Conservation (phyloP, 352 stramenopile species). For the Globisporangium cylindrosporum region DNA sequence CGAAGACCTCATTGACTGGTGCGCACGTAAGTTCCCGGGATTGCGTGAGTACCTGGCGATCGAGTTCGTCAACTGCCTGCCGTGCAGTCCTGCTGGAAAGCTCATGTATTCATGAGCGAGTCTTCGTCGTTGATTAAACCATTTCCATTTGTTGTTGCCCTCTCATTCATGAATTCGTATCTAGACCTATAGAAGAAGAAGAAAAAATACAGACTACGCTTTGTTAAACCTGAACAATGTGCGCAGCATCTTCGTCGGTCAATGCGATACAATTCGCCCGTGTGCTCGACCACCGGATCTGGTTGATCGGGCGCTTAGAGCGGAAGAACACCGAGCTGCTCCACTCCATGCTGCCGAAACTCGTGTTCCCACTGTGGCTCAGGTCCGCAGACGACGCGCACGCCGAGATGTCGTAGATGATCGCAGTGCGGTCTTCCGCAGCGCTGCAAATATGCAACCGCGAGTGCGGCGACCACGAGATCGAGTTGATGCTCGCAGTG, state of each 20-base stretch:
- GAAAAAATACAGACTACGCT: neutral
- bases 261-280: constrained; percentile 96
- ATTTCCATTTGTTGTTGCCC: neutral
- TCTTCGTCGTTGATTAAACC: neutral
- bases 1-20: constrained; percentile 39
- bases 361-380: constrained; percentile 21
- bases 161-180: neutral
- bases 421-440: constrained; percentile 92
- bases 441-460: constrained; percentile 94
- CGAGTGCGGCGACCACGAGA: constrained; percentile 95
- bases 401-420: constrained; percentile 94
- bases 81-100: constrained; percentile 82
- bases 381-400: constrained; percentile 26
- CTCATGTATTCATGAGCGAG: constrained; percentile 69
- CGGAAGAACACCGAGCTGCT: constrained; percentile 56
- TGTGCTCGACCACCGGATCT: constrained; percentile 90
- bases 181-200: neutral
- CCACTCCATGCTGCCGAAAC: constrained; percentile 24
- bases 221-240: constrained; percentile 88
- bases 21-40: constrained; percentile 28
- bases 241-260: constrained; percentile 93
- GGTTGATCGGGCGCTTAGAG: constrained; percentile 71
- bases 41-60: constrained; percentile 40
- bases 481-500: constrained; percentile 91
- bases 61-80: constrained; percentile 59